Evolutionary conservation across 1,284 basidiomycete genomes (phyloP), one percentile per base, ranked within the genome.

Genomic region (Mrakiaceae sp.): DNA sequence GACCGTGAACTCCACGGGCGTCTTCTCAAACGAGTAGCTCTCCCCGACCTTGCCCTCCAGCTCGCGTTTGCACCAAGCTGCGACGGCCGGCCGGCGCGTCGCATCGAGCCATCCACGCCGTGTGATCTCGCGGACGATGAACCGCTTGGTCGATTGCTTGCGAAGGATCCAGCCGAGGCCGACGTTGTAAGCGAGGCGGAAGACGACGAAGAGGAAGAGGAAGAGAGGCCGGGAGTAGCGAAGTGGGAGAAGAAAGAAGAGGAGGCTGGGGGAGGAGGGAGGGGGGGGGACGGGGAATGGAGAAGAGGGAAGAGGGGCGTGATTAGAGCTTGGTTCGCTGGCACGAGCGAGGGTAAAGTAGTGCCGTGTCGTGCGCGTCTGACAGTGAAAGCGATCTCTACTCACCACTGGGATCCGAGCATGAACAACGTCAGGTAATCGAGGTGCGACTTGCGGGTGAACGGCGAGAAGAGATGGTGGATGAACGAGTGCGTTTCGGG

Each of bases 401-500:
- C 65, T 9, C 7, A 66, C 65, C 61, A 58, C 44, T 66, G 65
- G 11, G 55, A 50, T n/a, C 65, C 84, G 46, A 98, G 83, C 4
- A 91, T 81, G 4, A 81, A 82, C 40, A 98, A 79, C 67, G 92
- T 97, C 67, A 96, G 77, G 27, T 95, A 75, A 75, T 98, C 95
- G 62, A 98, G 79, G 69, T 94, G 88, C 48, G 92, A 94, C 74
- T 97, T 97, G 3, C 87, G 87, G 71, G 90, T 86, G 4, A 84
- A 80, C 3, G 94, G 96, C 73, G 93, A 84, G 73, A 96, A 89
- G 40, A 98, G 81, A 6, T 88, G 87, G 4, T 92, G 92, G 66
- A 98, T 76, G 66, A 98, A 92, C 74, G 96, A 92, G 74, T 96
- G 90, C 0, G 96, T 98, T 53, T 90, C 88, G 8, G 95, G 95